phyloP scores from a whole-genome alignment of 805 yeast species.

The Starmerella tilneyi region DNA sequence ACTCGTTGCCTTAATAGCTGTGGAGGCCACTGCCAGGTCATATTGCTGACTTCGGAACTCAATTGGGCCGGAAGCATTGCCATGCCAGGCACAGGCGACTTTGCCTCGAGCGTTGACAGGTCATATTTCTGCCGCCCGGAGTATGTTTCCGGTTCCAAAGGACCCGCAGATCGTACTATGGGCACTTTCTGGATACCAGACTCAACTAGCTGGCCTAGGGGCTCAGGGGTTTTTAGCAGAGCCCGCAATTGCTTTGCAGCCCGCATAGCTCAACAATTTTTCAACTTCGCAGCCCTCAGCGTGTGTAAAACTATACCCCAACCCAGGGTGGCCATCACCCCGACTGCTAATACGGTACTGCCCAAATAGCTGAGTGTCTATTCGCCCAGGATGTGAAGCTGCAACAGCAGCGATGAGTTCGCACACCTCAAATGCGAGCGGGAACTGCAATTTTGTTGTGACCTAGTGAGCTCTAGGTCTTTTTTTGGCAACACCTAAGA shows the following conservation, averaged over 20 bases:
- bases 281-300: neutral
- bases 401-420: too few relatives aligned
- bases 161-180: neutral
- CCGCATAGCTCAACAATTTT: conserved; percentile 1
- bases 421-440: neutral
- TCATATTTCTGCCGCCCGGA: conserved; percentile 32
- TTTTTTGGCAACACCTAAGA: neutral
- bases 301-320: neutral
- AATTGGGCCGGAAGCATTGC: conserved; percentile 48
- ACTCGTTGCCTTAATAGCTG: conserved; percentile 53
- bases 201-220: conserved; percentile 4
- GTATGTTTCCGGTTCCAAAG: neutral
- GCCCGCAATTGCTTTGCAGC: conserved; percentile 1
- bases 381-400: too few relatives aligned
- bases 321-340: too few relatives aligned
- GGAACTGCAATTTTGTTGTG: neutral
- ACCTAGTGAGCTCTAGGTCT: neutral
- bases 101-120: conserved; percentile 47
- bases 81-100: conserved; percentile 41
- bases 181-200: neutral
- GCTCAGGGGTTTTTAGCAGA: conserved; percentile 1
- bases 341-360: too few relatives aligned
- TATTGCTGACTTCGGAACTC: conserved; percentile 49
- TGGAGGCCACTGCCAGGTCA: conserved; percentile 55
- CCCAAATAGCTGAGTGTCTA: too few relatives aligned